Evolutionary conservation across 1,284 basidiomycete genomes (phyloP).

Genomic region (Meripilus lineatus): DNA sequence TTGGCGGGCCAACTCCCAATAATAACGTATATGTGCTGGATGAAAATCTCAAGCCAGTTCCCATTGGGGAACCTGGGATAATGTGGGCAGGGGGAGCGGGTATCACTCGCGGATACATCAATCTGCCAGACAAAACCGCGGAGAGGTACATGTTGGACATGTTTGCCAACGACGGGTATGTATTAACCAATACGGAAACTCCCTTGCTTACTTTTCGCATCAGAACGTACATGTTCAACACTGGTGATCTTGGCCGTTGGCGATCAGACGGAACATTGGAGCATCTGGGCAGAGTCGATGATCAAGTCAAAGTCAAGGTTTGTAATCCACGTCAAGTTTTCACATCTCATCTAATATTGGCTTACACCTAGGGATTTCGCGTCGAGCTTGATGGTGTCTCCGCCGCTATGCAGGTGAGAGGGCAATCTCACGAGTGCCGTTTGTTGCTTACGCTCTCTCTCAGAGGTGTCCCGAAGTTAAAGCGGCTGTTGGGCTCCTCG

Average conservation of each 20-base stretch:
- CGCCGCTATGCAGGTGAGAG: slow-evolving; percentile 48
- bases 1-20: slow-evolving; percentile 55
- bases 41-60: slow-evolving; percentile 43
- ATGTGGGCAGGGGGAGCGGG: slow-evolving; percentile 60
- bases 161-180: slow-evolving; percentile 45
- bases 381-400: slow-evolving; percentile 59
- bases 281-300: slow-evolving; percentile 52
- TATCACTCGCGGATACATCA: slow-evolving; percentile 49
- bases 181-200: not conserved
- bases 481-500: slow-evolving; percentile 45
- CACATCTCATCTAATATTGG: no score
- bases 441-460: slow-evolving; percentile 6
- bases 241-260: slow-evolving; percentile 55
- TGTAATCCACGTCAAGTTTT: slow-evolving; percentile 19
- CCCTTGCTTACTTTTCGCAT: not conserved
- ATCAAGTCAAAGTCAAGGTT: slow-evolving; percentile 52
- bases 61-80: slow-evolving; percentile 47
- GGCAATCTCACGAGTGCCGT: slow-evolving; percentile 3
- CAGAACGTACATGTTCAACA: slow-evolving; percentile 55
- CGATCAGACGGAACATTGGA: slow-evolving; percentile 45
- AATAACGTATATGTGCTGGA: slow-evolving; percentile 55
- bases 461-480: slow-evolving; percentile 41
- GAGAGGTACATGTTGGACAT: slow-evolving; percentile 48
- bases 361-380: slow-evolving; percentile 43
- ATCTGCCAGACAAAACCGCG: slow-evolving; percentile 48